Percentiles rank a stretch among this genome's conserved stretches.
phyloP scores from a whole-genome alignment of 345 rosid species.

The Bruguiera gymnorhiza region DNA sequence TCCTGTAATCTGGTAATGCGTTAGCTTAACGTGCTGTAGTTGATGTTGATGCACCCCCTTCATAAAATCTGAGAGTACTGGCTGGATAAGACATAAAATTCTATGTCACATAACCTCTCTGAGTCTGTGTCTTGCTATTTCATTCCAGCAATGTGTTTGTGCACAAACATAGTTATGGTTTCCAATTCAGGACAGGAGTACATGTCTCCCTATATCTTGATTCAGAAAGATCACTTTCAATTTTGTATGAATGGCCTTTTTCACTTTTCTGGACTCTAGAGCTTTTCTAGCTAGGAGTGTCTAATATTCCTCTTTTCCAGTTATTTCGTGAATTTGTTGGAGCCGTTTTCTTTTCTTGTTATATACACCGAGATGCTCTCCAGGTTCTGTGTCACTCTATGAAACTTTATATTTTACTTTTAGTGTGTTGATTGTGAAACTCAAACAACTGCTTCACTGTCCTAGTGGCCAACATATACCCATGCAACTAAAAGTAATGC shows the following conservation, averaged over 20 bases:
- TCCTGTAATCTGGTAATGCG: neutral
- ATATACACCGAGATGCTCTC: neutral
- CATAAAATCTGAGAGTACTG: too few relatives aligned
- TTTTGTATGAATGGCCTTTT: too few relatives aligned
- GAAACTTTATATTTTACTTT: neutral
- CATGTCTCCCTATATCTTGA: too few relatives aligned
- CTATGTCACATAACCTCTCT: neutral
- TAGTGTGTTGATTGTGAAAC: neutral
- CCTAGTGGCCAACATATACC: too few relatives aligned
- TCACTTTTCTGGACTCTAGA: too few relatives aligned
- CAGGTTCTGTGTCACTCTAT: neutral
- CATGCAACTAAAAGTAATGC: too few relatives aligned
- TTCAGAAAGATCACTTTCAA: too few relatives aligned
- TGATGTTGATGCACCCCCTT: neutral
- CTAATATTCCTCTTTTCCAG: too few relatives aligned
- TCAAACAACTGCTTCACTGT: neutral
- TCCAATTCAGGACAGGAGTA: too few relatives aligned
- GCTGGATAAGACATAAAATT: too few relatives aligned
- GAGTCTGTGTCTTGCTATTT: neutral
- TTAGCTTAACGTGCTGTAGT: neutral
- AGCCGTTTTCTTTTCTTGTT: neutral
- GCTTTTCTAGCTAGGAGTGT: too few relatives aligned
- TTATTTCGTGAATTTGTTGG: neutral
- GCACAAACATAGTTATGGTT: neutral
- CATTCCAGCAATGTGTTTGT: neutral